Base-by-base conservation (phyloP, 2,329 filamentous ascomycete species). In the Elsinoe arachidis region DNA sequence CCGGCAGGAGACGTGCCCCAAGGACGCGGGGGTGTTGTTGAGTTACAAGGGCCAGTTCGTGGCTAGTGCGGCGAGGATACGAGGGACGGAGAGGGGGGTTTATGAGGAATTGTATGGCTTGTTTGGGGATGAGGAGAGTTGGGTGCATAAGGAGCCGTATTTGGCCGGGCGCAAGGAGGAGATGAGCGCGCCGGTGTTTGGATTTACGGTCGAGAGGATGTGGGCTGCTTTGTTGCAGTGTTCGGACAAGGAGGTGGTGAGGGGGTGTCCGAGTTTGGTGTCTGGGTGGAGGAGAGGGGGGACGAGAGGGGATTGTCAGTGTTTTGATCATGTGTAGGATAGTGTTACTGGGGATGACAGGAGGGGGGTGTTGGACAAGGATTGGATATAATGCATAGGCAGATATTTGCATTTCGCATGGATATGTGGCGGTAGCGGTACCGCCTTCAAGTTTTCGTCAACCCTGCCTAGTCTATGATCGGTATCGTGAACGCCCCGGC, bases 11-110 rank as follows among this genome's bases (percentile, higher is more conserved):
- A 46, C 57, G n/a, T 62, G 60, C 55, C 17, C 5, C 55, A 51
- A 15, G 23, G 21, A 14, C 33, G n/a, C 19, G 15, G 60, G 19
- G 26, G 67, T 74, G 0, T 64, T 72, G 11, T 60, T 78, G 5
- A 74, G 72, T 2, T 76, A 76, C 60, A 74, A 74, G 44, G 77
- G 77, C 14, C 73, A 77, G 53, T 78, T 80, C 62, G 65, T 77
- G 37, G 74, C 71, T 2, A 76, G 74, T 1, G 73, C 73, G 0
- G 66, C 65, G 4, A 68, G 77, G 1, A 73, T 78, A 5, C 66
- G 74, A 1, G 72, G 66, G 2, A 67, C 69, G 9, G 60, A 63
- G 19, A 70, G 66, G 51, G 53, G 52, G 5, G 61, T 73, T 14
- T 76, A 73, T 58, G 61, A 72, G 30, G 63, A 67, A 12, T 59